Evolutionary conservation across 2,329 filamentous ascomycete genomes (phyloP).

Genomic region (Drechslerella coelobrocha): DNA sequence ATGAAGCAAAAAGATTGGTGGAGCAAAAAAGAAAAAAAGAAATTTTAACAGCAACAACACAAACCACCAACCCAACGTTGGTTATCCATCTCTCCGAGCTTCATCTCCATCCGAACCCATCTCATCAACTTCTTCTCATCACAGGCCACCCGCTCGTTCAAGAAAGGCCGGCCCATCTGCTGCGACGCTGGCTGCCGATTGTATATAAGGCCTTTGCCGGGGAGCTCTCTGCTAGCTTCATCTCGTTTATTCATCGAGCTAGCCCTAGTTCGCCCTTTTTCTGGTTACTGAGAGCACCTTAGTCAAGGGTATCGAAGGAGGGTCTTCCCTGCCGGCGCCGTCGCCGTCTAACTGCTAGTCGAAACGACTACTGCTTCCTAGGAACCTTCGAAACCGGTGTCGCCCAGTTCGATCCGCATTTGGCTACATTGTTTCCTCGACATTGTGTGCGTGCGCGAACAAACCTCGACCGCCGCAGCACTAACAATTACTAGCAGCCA

Average conservation of each 20-base stretch:
- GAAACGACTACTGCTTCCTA: background rate
- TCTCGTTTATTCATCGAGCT: background rate
- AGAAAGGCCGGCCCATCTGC: background rate
- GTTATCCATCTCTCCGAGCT: background rate
- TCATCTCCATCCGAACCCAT: background rate
- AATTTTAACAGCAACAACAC: constrained; percentile 2
- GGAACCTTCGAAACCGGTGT: too few species aligned
- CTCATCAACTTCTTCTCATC: background rate
- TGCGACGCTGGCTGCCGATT: background rate
- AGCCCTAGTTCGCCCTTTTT: background rate
- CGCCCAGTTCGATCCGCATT: too few species aligned
- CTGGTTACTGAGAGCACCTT: background rate
- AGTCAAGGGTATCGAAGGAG: background rate
- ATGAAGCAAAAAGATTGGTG: too few species aligned
- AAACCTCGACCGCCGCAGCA: too few species aligned
- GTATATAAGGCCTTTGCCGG: background rate
- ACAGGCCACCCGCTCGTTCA: background rate
- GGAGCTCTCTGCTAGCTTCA: background rate
- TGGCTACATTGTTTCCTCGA: too few species aligned
- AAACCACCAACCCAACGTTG: constrained; percentile 1
- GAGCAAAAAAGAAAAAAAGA: too few species aligned
- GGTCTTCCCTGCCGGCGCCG: background rate
- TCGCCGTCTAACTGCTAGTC: background rate
- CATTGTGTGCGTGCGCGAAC: too few species aligned
- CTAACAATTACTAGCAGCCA: too few species aligned